These are phyloP conservation scores for Cyclocybe aegerita DNA, from an alignment of 768 basidiomycete species.

Conservation along the genomic window DNA sequence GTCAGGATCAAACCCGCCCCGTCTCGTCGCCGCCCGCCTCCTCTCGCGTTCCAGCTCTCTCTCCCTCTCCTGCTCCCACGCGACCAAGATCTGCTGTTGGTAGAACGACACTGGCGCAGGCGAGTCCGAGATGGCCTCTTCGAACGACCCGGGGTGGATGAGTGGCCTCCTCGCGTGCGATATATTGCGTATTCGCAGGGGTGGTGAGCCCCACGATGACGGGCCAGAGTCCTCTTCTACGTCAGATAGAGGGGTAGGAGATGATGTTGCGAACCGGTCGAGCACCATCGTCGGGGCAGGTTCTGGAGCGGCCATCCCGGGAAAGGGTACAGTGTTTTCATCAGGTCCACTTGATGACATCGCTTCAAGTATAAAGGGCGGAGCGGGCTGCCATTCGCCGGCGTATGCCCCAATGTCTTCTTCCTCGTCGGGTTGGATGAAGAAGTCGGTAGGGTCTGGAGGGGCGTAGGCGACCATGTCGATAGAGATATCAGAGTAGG, in stretches of 20 bases:
- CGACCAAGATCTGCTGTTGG: constrained; percentile 21
- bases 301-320: too few relatives aligned
- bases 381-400: constrained; percentile 1
- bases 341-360: background rate
- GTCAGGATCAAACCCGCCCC: constrained; percentile 38
- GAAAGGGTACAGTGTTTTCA: too few relatives aligned
- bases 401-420: constrained; percentile 1
- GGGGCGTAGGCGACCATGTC: constrained; percentile 2
- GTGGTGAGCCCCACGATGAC: background rate
- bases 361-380: constrained; percentile 1
- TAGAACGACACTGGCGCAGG: constrained; percentile 19
- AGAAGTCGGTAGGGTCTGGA: background rate
- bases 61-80: constrained; percentile 18
- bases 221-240: constrained; percentile 1
- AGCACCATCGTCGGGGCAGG: constrained; percentile 4
- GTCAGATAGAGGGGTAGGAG: constrained; percentile 13
- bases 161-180: background rate
- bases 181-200: too few relatives aligned
- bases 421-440: constrained; percentile 5
- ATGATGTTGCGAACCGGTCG: constrained; percentile 14
- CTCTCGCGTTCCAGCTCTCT: constrained; percentile 10
- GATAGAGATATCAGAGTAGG: constrained; percentile 14
- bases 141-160: background rate
- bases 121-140: background rate
- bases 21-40: constrained; percentile 9